Percentiles rank a stretch among this genome's conserved stretches.
These are phyloP conservation scores for Amphibolis antarctica DNA, from an alignment of 106 monocot genomes.

Conservation along the genomic window DNA sequence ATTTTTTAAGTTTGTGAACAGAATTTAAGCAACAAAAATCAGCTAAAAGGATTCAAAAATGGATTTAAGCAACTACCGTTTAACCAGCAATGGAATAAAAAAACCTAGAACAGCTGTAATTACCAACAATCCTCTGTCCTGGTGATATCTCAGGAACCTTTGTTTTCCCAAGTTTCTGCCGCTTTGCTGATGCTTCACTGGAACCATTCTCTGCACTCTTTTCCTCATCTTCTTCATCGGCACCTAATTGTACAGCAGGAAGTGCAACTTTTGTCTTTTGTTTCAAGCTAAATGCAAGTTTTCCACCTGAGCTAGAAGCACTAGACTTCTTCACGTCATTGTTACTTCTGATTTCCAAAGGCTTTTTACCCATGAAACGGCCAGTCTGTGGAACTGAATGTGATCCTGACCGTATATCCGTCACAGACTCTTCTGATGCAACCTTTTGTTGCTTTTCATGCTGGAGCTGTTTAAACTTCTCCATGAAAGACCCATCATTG, in stretches of 20 bases:
- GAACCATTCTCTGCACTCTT: conserved; percentile 19
- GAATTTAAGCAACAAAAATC: not conserved
- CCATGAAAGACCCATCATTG: conserved; percentile 76
- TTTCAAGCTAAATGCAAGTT: conserved; percentile 95
- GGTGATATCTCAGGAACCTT: conserved; percentile 17
- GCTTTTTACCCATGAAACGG: conserved; percentile 37
- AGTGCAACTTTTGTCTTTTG: conserved; percentile 67
- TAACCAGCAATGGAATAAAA: not conserved
- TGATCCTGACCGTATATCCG: not conserved
- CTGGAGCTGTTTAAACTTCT: conserved; percentile 56
- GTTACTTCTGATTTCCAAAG: conserved; percentile 37
- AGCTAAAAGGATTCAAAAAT: not conserved
- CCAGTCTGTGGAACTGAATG: conserved; percentile 15
- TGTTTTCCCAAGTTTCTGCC: conserved; percentile 34
- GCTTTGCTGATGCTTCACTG: conserved; percentile 37
- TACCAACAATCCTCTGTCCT: conserved; percentile 55
- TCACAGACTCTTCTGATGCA: not conserved
- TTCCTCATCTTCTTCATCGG: conserved; percentile 71
- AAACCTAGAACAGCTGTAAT: conserved; percentile 14
- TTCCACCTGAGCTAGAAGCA: conserved; percentile 30
- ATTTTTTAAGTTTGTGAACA: no score
- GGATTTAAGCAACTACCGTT: not conserved
- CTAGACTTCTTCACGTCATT: conserved; percentile 35
- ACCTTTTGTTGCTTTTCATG: conserved; percentile 33
- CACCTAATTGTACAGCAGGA: conserved; percentile 48